Percentiles rank a stretch among this genome's conserved stretches.
phyloP scores from a whole-genome alignment of 2,329 filamentous ascomycete species.

The Claviceps capensis region DNA sequence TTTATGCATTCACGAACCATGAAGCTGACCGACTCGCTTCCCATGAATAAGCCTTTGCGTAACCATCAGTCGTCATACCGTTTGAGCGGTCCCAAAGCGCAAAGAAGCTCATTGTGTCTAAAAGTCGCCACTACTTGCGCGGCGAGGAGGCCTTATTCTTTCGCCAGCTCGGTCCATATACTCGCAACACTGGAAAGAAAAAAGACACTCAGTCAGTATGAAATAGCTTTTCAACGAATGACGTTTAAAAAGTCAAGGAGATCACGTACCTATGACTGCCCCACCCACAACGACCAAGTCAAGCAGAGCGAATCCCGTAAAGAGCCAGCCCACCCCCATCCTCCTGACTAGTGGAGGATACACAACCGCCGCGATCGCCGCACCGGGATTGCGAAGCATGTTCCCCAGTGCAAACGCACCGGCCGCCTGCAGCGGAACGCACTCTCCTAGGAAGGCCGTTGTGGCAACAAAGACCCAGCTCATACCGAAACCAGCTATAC shows the following conservation, averaged over 20 bases:
- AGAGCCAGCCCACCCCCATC: constrained; percentile 26
- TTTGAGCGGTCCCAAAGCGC: background rate
- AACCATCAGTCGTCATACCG: too few relatives aligned
- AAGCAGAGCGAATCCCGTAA: constrained; percentile 22
- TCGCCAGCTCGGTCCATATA: background rate
- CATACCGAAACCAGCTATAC: constrained; percentile 19
- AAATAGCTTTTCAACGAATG: background rate
- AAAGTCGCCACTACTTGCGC: background rate
- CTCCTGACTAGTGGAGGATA: constrained; percentile 18
- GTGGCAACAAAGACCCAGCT: constrained; percentile 28
- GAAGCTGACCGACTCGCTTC: too few relatives aligned
- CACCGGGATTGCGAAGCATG: constrained; percentile 25
- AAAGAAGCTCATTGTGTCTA: background rate
- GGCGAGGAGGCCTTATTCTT: background rate
- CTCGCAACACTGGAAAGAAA: background rate
- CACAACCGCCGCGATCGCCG: constrained; percentile 23
- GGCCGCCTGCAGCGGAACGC: constrained; percentile 23
- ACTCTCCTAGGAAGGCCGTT: constrained; percentile 27
- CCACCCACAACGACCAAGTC: constrained; percentile 14
- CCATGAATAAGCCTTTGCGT: too few relatives aligned
- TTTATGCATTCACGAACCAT: too few relatives aligned
- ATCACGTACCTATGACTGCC: constrained; percentile 10
- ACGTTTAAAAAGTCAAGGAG: background rate
- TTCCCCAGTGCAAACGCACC: constrained; percentile 26
- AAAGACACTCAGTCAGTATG: too few relatives aligned